phyloP scores from a whole-genome alignment of 345 rosid genomes.

The Citrus glauca region DNA sequence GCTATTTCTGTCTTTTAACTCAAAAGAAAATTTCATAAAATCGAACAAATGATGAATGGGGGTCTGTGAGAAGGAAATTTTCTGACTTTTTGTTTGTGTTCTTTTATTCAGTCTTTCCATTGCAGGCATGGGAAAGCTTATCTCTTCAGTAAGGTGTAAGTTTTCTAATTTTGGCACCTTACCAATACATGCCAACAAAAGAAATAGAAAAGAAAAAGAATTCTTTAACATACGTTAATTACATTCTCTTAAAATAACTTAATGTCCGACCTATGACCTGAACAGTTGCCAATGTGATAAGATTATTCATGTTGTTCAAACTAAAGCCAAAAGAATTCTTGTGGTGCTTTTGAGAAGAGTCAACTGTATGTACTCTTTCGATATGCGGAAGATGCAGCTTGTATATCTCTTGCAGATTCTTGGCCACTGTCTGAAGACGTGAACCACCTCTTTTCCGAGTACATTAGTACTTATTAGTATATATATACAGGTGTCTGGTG shows the following conservation, averaged over 20 bases:
- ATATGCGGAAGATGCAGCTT: neutral
- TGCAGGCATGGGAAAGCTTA: constrained; percentile 94
- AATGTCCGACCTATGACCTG: neutral
- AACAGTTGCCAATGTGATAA: constrained; percentile 1
- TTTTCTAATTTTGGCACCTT: constrained; percentile 34
- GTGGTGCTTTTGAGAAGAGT: neutral
- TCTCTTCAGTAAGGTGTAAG: constrained; percentile 98
- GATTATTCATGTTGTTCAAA: neutral
- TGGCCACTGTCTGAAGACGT: neutral
- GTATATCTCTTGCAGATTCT: neutral
- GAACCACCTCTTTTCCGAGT: neutral
- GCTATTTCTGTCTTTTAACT: neutral
- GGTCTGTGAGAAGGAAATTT: constrained; percentile 15
- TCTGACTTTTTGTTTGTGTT: constrained; percentile 36
- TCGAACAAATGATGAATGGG: constrained; percentile 7
- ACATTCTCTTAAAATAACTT: neutral
- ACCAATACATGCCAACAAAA: neutral
- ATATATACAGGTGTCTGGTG: neutral
- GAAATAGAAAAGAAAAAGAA: neutral
- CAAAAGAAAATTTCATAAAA: neutral
- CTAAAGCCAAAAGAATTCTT: neutral
- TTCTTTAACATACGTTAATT: too few relatives aligned
- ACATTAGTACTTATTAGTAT: neutral
- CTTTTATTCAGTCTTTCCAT: constrained; percentile 74
- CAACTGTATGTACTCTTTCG: neutral